Evolutionary conservation across 1,284 basidiomycete genomes (phyloP), one percentile per base, ranked within the genome.

Genomic region (Nidula niveotomentosa): DNA sequence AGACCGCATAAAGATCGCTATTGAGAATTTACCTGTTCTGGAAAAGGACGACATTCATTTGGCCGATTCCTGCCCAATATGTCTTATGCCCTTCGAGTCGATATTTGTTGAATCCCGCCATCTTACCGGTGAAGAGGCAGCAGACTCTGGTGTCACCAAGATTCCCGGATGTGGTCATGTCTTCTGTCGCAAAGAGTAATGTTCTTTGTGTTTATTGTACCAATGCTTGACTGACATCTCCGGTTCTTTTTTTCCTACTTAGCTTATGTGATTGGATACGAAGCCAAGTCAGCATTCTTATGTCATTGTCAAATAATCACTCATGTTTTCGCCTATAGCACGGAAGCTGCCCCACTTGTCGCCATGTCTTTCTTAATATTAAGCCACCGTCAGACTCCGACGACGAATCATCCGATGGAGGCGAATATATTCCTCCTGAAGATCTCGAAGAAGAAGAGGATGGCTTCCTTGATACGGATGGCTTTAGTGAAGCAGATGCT

Each of bases 261-360:
- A 88, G 86, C 63, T 67, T 90, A 36, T 70, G 75, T 7, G 80
- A 86, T 65, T 90, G 87, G 86, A 85, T 90, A 55, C 70, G 71
- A 51, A 79, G 77, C 54, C 62, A 76, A 57, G 86, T 86, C 62
- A 53, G 77, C 64, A 5, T 17, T 15, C 18, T 12, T 2, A 43
- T 41, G n/a, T 50, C 49, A 34, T 44, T 50, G 6, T 13, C 15
- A 23, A 36, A 41, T 51, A 30, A 58, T 58, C 39, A 45, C 33
- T 41, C n/a, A 49, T 23, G 44, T 51, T 44, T 23, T 18, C 46
- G 17, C 36, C 43, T 63, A 3, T 58, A 87, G 85, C 85, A 88
- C 61, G 86, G 86, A n/a, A 88, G 74, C 58, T 90, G 87, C 58
- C 87, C 86, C 9, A 79, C 84, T 7, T 90, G 87, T 65, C 73